phyloP scores from a whole-genome alignment of 2,329 filamentous ascomycete genomes.

The Fonsecaea multimorphosa region DNA sequence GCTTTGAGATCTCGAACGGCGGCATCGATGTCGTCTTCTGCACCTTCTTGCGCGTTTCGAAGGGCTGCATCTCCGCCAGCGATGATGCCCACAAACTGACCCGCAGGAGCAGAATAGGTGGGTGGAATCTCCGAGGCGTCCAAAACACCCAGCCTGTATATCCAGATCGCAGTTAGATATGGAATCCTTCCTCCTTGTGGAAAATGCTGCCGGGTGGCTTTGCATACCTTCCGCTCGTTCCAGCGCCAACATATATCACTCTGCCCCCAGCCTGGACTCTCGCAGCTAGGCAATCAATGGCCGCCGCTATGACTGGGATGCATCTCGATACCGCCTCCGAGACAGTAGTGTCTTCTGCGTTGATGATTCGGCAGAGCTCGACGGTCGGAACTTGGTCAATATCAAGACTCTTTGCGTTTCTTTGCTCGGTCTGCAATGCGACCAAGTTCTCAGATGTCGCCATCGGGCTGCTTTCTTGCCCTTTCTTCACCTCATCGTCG shows the following conservation, averaged over 20 bases:
- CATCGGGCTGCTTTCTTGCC: background rate
- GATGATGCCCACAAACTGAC: slow-evolving; percentile 52
- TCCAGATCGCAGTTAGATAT: background rate
- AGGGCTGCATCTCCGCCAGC: slow-evolving; percentile 52
- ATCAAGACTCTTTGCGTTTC: slow-evolving; percentile 45
- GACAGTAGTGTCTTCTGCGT: slow-evolving; percentile 47
- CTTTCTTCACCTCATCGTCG: background rate
- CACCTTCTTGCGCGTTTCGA: slow-evolving; percentile 50
- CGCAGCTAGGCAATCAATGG: slow-evolving; percentile 45
- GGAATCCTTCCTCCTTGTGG: background rate
- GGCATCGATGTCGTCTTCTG: slow-evolving; percentile 47
- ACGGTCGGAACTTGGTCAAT: slow-evolving; percentile 49
- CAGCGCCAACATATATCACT: slow-evolving; percentile 51
- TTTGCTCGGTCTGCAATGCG: slow-evolving; percentile 47
- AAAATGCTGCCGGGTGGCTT: background rate
- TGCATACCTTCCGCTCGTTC: slow-evolving; percentile 51
- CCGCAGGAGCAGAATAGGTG: slow-evolving; percentile 49
- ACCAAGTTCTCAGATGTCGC: slow-evolving; percentile 39
- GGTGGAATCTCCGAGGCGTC: slow-evolving; percentile 54
- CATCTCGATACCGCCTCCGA: slow-evolving; percentile 43
- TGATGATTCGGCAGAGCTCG: slow-evolving; percentile 50
- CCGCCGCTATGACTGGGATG: slow-evolving; percentile 44
- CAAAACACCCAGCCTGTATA: slow-evolving; percentile 47
- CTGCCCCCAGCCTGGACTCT: slow-evolving; percentile 46
- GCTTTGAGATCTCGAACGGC: slow-evolving; percentile 44